Evolutionary conservation across 2,329 filamentous ascomycete species (phyloP), one percentile per base, ranked within the genome.

Genomic region (Colletotrichum sp.): DNA sequence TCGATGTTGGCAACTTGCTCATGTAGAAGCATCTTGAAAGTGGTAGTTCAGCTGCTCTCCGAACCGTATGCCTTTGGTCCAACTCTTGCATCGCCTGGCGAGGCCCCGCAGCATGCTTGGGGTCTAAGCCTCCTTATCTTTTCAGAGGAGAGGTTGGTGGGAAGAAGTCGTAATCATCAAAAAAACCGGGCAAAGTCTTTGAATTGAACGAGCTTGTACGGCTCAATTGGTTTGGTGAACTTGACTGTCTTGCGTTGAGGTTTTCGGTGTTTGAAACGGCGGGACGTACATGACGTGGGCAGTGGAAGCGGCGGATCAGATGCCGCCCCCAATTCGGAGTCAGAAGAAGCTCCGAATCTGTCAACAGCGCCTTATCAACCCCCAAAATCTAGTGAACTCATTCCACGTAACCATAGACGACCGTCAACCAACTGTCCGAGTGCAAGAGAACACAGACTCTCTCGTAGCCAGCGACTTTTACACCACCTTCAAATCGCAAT

Each of bases 291-390:
- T 57, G 22, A 25, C 25, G 22, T 22, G 44, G 19, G 19, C 44
- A 29, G 52, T 29, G 52, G 52, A 25, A 29, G 22, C 16, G 57
- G 57, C 52, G 6, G 65, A 57, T 27, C 12, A 4, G n/a, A 16
- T 29, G 9, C 22, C 57, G 57, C 57, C 57, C 13, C n/a, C 29
- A 32, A 30, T 0, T 61, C 49, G 52, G 66, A 49, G n/a, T 29
- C 25, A 69, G 12, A 34, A 68, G 49, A 61, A 69, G 52, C 22
- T 59, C 52, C 30, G 66, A 69, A 61, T 22, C 29, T 59, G 25
- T 30, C n/a, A 62, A 62, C 6, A 34, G 19, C 57, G 57, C 52
- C 52, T n/a, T 62, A 29, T 32, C 27, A 49, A 49, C 6, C 19
- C 44, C 57, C 25, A 7, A 13, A 62, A 4, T 34, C 4, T 16